Percentiles rank a stretch among this genome's conserved stretches.
phyloP scores from a whole-genome alignment of 345 rosid genomes.

The Euclidium syriacum region DNA sequence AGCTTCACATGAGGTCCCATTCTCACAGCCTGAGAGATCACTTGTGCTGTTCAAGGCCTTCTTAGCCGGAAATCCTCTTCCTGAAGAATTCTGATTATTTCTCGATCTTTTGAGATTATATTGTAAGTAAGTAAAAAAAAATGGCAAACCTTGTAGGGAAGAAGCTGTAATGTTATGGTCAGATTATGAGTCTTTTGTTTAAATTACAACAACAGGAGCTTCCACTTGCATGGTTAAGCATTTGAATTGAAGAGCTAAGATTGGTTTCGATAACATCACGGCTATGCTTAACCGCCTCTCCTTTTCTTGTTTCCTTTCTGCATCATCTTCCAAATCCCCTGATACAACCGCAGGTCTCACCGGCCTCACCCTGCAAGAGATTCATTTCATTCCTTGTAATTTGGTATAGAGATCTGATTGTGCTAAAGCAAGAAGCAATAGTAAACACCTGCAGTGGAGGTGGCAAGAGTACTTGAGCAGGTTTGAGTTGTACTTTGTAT shows the following conservation, averaged over 20 bases:
- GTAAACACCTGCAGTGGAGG: conserved; percentile 67
- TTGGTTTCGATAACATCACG: conserved; percentile 71
- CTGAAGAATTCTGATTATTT: conserved; percentile 60
- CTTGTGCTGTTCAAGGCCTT: conserved; percentile 78
- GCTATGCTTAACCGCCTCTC: conserved; percentile 40
- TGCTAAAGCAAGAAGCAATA: background rate
- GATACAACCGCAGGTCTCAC: conserved; percentile 59
- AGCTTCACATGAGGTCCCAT: conserved; percentile 94
- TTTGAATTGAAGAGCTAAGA: conserved; percentile 69
- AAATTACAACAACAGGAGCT: conserved; percentile 49
- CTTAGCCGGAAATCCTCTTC: conserved; percentile 55
- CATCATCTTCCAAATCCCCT: conserved; percentile 27
- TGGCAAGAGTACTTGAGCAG: conserved; percentile 84
- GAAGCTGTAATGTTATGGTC: conserved; percentile 20
- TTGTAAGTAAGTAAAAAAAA: conserved; percentile 17
- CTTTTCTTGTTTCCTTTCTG: conserved; percentile 28
- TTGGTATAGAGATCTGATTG: background rate
- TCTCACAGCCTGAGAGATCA: conserved; percentile 93
- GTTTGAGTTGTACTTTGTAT: conserved; percentile 51
- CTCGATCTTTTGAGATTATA: conserved; percentile 6
- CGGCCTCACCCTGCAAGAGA: conserved; percentile 41
- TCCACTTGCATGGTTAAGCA: conserved; percentile 77
- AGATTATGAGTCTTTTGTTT: conserved; percentile 13
- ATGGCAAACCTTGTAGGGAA: conserved; percentile 24
- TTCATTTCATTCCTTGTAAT: background rate